phyloP scores from a whole-genome alignment of 2,329 filamentous ascomycete species.

The Apiospora arundinis region DNA sequence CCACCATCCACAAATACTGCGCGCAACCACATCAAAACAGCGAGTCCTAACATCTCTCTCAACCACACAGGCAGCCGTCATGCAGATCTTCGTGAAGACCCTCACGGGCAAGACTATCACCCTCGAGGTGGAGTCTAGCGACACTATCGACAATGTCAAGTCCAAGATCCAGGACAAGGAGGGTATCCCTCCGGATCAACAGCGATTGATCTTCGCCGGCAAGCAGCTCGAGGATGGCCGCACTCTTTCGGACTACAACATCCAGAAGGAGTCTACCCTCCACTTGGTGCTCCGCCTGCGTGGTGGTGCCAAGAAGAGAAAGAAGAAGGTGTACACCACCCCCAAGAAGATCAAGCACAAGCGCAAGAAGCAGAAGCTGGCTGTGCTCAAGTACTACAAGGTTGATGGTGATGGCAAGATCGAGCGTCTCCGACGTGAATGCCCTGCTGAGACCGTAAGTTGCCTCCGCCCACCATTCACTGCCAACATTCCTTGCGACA shows the following conservation, averaged over 20 bases:
- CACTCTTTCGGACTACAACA: conserved; percentile 99
- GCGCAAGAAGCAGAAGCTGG: conserved; percentile 99
- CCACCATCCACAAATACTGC: neutral
- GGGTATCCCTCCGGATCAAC: conserved; percentile 98
- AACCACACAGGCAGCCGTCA: conserved; percentile 59
- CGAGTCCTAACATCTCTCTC: neutral
- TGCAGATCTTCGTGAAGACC: conserved; percentile 82
- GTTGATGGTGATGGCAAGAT: conserved; percentile 99
- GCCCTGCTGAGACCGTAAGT: conserved; percentile 86
- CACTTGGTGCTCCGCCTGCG: conserved; percentile 97
- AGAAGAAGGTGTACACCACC: conserved; percentile 99
- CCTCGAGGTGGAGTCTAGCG: conserved; percentile 99
- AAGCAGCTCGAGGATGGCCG: conserved; percentile 99
- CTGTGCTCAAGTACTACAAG: conserved; percentile 99
- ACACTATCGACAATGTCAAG: conserved; percentile 99
- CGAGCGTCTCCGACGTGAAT: conserved; percentile 98
- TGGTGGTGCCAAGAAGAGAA: conserved; percentile 99
- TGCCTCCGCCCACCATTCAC: conserved; percentile 16
- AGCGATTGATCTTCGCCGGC: conserved; percentile 99
- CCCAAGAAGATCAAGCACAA: conserved; percentile 99
- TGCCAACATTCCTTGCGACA: neutral
- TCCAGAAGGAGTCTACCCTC: conserved; percentile 99
- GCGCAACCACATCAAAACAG: neutral
- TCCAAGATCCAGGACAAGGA: conserved; percentile 99
- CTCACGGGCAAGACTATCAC: conserved; percentile 99